phyloP scores from a whole-genome alignment of 176 grass and related monocot species.

The Thalia dealbata region DNA sequence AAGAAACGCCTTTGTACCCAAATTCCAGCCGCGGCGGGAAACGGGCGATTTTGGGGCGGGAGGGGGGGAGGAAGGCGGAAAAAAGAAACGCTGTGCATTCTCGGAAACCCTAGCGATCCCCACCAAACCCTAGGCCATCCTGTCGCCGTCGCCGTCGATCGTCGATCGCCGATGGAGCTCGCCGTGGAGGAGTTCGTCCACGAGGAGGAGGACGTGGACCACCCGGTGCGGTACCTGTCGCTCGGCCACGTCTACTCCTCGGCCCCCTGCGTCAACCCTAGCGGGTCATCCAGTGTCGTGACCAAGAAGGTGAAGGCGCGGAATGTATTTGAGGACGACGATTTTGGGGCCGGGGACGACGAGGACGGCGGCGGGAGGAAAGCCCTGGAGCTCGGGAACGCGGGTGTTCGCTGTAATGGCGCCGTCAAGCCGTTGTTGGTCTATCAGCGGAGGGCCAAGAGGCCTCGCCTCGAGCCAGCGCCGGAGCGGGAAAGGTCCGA shows the following conservation, averaged over 20 bases:
- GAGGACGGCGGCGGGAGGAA: neutral
- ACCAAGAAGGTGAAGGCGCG: conserved; percentile 33
- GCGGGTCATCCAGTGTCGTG: conserved; percentile 11
- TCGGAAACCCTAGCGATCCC: conserved; percentile 9
- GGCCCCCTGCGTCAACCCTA: conserved; percentile 29
- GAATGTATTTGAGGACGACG: neutral
- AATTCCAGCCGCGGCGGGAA: conserved; percentile 9
- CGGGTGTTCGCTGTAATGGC: neutral
- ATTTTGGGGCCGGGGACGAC: neutral
- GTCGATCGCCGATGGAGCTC: conserved; percentile 43
- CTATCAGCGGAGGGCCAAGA: conserved; percentile 19
- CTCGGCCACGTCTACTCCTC: conserved; percentile 78
- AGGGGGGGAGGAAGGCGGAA: neutral
- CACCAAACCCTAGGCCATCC: neutral
- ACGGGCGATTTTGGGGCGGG: conserved; percentile 1
- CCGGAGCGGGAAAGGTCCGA: neutral
- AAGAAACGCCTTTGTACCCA: conserved; percentile 1
- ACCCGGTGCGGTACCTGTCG: conserved; percentile 58
- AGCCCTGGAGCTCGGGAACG: neutral
- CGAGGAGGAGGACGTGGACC: conserved; percentile 30
- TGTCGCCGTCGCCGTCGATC: conserved; percentile 36
- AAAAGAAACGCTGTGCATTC: neutral
- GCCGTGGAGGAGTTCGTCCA: conserved; percentile 48
- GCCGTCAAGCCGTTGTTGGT: conserved; percentile 16
- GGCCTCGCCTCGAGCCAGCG: neutral